Evolutionary conservation across 352 stramenopile species (phyloP).

Genomic region (Globisporangium cederbergense): DNA sequence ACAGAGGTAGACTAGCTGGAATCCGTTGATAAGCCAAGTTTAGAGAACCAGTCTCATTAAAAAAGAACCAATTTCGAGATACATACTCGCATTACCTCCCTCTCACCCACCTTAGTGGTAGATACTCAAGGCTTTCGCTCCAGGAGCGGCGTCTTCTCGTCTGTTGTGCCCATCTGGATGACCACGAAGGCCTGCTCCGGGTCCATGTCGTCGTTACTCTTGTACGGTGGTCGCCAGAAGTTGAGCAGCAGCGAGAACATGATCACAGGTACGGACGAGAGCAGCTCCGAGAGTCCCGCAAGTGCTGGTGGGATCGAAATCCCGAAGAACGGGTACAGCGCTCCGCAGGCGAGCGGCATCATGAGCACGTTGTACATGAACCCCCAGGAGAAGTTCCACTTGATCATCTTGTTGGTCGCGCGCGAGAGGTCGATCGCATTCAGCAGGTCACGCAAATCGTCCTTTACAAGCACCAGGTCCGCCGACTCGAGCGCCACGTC

Average conservation of each 20-base stretch:
- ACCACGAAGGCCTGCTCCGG: slow-evolving; percentile 23
- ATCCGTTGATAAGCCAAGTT: neutral
- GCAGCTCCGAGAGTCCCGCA: slow-evolving; percentile 64
- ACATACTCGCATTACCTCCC: neutral
- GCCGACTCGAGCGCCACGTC: slow-evolving; percentile 70
- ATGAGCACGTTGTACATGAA: slow-evolving; percentile 73
- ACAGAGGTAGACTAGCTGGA: neutral
- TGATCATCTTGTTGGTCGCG: slow-evolving; percentile 65
- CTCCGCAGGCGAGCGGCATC: slow-evolving; percentile 72
- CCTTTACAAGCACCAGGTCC: slow-evolving; percentile 73
- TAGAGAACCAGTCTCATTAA: neutral
- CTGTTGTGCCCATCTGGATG: slow-evolving; percentile 29
- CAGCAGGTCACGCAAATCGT: slow-evolving; percentile 62
- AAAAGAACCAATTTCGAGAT: neutral
- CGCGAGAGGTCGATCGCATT: slow-evolving; percentile 60
- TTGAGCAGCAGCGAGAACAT: slow-evolving; percentile 74
- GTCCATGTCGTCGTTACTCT: slow-evolving; percentile 13
- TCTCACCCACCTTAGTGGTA: neutral
- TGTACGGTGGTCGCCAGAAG: slow-evolving; percentile 51
- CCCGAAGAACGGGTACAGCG: slow-evolving; percentile 53
- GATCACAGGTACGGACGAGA: slow-evolving; percentile 78
- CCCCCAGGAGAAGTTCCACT: slow-evolving; percentile 72
- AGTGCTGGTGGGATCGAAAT: slow-evolving; percentile 66
- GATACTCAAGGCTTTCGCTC: neutral
- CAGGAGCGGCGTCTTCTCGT: slow-evolving; percentile 40